Percentiles rank a stretch among this genome's conserved stretches.
Evolutionary conservation across 2,329 filamentous ascomycete species (phyloP).

Genomic region (Fusarium robinianum): DNA sequence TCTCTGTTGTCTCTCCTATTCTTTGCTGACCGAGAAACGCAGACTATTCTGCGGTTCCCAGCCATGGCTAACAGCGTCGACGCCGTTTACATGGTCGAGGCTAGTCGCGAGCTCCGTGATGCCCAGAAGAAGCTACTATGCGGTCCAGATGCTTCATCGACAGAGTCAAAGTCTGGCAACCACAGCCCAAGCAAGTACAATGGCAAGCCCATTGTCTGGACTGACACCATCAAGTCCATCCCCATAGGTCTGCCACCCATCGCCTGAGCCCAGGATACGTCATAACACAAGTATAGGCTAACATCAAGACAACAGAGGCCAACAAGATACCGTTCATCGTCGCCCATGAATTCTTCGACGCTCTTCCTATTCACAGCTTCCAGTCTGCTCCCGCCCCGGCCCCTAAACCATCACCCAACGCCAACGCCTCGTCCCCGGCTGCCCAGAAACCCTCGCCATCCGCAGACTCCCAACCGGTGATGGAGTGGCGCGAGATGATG

Average conservation of each 20-base stretch:
- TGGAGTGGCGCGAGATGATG: slow-evolving; percentile 82
- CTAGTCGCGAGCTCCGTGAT: slow-evolving; percentile 76
- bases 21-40: slow-evolving; percentile 1
- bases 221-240: slow-evolving; percentile 84
- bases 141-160: slow-evolving; percentile 67
- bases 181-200: slow-evolving; percentile 77
- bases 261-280: not conserved
- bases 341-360: slow-evolving; percentile 98
- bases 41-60: slow-evolving; percentile 87
- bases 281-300: slow-evolving; percentile 10
- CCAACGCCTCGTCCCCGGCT: slow-evolving; percentile 43
- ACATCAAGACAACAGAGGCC: slow-evolving; percentile 50
- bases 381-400: slow-evolving; percentile 65
- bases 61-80: slow-evolving; percentile 76
- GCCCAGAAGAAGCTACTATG: slow-evolving; percentile 84
- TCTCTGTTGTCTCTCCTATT: too few species aligned
- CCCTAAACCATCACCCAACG: slow-evolving; percentile 23
- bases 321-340: slow-evolving; percentile 87
- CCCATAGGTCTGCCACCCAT: slow-evolving; percentile 60
- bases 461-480: slow-evolving; percentile 43
- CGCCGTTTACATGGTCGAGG: slow-evolving; percentile 91
- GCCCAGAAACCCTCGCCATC: slow-evolving; percentile 46
- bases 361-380: slow-evolving; percentile 93
- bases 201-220: slow-evolving; percentile 80
- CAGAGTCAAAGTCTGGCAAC: slow-evolving; percentile 73